phyloP scores from a whole-genome alignment of 345 rosid genomes.

The Conringia planisiliqua region DNA sequence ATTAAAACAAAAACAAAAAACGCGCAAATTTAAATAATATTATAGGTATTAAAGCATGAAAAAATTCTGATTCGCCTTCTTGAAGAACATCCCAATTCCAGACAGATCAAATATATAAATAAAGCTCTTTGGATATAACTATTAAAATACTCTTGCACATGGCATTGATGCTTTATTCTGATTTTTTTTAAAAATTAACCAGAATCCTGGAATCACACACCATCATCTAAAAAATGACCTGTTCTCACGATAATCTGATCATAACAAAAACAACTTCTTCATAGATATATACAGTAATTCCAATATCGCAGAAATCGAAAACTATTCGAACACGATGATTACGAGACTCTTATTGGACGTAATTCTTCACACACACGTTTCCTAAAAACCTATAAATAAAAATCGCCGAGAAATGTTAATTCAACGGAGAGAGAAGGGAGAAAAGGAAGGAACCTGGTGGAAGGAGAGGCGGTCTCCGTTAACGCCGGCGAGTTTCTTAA shows the following conservation, averaged over 20 bases:
- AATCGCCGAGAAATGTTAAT: not conserved
- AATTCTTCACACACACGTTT: slow-evolving; percentile 26
- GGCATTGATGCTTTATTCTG: slow-evolving; percentile 12
- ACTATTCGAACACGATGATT: not conserved
- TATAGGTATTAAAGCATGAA: not conserved
- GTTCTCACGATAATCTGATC: not conserved
- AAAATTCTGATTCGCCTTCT: not conserved
- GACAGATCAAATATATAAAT: slow-evolving; percentile 21
- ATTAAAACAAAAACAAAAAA: too few species aligned
- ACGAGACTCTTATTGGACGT: not conserved
- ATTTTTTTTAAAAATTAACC: not conserved
- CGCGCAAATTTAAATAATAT: too few species aligned
- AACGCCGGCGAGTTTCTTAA: slow-evolving; percentile 59
- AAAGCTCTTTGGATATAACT: not conserved
- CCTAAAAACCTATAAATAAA: not conserved
- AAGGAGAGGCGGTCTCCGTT: slow-evolving; percentile 56
- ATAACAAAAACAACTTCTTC: too few species aligned
- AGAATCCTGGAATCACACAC: slow-evolving; percentile 14
- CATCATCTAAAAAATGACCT: not conserved
- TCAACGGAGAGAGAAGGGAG: not conserved
- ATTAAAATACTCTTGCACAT: slow-evolving; percentile 28
- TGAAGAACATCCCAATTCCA: slow-evolving; percentile 13
- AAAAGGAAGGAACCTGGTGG: slow-evolving; percentile 44
- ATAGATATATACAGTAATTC: not conserved
- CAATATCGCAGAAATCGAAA: not conserved